Base-by-base conservation (phyloP, 345 rosid species). In the Moringa oleifera region DNA sequence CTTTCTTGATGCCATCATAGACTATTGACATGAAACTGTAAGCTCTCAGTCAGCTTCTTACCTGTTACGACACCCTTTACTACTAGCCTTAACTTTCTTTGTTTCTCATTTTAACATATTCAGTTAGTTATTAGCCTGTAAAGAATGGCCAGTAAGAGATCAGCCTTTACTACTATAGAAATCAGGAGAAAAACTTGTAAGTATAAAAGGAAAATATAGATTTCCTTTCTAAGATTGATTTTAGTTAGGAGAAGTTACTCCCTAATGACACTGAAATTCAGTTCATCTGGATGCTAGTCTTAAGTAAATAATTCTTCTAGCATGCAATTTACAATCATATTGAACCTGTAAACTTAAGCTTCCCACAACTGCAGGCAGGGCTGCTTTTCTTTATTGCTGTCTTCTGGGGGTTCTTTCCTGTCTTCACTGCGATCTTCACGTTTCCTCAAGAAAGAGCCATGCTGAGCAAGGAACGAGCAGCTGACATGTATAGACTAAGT, bases 401-500 rank as follows among this genome's bases (percentile, higher is more conserved):
- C 51, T 94, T 94, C 73, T 94, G 99, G 99, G 97, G 96, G 45
- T 94, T 94, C 69, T 94, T 94, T 72, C 99, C 99, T 0, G 94
- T 94, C 58, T 94, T 94, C 74, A 94, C 94, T 0, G 97, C 99
- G 4, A 94, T 94, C 63, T 94, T 94, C 76, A 85, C 99, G 18
- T 94, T 94, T 65, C 97, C 99, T 23, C 99, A 94, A 88, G 99
- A 94, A 68, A 60, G 91, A 70, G 96, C 97, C 15, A 88, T 94
- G 97, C 73, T 94, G 45, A 81, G 73, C 50, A 94, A 94, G 77
- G 97, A 94, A 75, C 71, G 99, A 47, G 96, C 99, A 23, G 96
- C 96, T 23, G 94, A 90, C 60, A 94, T 90, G 99, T 94, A 94
- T 45, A 74, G 91, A 69, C 67, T 94, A 67, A 94, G 99, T 63